Percentiles rank a stretch among this genome's conserved stretches.
These are phyloP conservation scores for Globisporangium barbulae DNA, from an alignment of 352 stramenopile species.

Conservation along the genomic window DNA sequence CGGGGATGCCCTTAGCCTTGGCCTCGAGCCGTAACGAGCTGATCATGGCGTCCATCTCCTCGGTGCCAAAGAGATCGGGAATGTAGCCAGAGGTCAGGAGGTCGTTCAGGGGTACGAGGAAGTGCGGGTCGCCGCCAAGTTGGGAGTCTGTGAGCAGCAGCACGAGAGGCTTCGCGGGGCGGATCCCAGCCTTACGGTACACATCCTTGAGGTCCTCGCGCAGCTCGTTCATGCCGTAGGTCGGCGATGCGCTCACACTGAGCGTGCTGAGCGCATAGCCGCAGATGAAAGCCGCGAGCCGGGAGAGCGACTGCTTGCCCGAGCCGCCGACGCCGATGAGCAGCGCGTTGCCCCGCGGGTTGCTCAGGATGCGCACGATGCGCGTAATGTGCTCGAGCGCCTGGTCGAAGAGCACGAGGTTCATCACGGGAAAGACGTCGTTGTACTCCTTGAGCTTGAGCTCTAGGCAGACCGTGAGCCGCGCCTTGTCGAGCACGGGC, in stretches of 20 bases:
- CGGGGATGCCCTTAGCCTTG: constrained; percentile 80
- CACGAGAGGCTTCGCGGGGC: constrained; percentile 81
- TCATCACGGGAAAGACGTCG: constrained; percentile 91
- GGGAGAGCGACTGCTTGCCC: constrained; percentile 90
- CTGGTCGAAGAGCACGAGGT: constrained; percentile 91
- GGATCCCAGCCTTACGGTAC: constrained; percentile 83
- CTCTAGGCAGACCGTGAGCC: constrained; percentile 57
- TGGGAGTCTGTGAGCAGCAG: constrained; percentile 89
- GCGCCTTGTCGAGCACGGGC: constrained; percentile 45
- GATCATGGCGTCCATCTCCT: constrained; percentile 89
- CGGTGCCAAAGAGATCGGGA: constrained; percentile 77
- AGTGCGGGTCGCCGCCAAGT: constrained; percentile 72
- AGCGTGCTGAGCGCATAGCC: constrained; percentile 70
- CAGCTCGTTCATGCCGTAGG: constrained; percentile 76
- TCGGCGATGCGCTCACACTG: constrained; percentile 43
- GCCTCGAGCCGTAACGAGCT: constrained; percentile 72
- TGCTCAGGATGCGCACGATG: constrained; percentile 83
- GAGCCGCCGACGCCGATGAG: constrained; percentile 83
- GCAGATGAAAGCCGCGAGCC: constrained; percentile 87
- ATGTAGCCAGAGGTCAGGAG: constrained; percentile 76
- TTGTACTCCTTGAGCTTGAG: constrained; percentile 86
- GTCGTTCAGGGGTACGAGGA: constrained; percentile 87
- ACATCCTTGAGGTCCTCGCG: constrained; percentile 90
- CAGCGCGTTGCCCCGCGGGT: constrained; percentile 76
- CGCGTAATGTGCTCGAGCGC: constrained; percentile 87